Evolutionary conservation across 202 grass and related monocot species (phyloP).

Genomic region (Zoysia matrella): DNA sequence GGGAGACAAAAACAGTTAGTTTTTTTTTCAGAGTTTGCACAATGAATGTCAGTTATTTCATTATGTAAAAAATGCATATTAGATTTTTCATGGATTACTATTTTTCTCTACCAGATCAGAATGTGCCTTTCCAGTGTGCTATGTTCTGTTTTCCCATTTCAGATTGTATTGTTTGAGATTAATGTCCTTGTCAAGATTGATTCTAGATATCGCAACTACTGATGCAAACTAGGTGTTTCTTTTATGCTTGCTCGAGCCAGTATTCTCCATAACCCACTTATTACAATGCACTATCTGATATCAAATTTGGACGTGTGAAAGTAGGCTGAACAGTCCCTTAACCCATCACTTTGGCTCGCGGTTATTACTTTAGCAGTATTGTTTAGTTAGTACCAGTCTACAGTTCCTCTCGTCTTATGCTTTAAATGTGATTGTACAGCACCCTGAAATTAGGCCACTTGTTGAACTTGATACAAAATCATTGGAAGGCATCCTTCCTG

Average conservation of each 20-base stretch:
- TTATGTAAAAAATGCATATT: not conserved
- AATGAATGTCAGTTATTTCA: not conserved
- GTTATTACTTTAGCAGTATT: not conserved
- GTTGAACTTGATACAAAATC: conserved; percentile 50
- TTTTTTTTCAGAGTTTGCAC: not conserved
- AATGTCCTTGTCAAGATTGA: not conserved
- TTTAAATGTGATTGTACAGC: conserved; percentile 49
- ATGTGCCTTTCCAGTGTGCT: not conserved
- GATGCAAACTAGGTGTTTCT: not conserved
- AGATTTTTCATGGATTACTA: not conserved
- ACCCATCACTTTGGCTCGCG: not conserved
- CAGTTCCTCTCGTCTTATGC: not conserved
- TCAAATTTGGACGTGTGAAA: not conserved
- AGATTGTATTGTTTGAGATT: not conserved
- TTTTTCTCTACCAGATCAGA: not conserved
- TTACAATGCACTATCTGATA: not conserved
- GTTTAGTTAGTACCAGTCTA: not conserved
- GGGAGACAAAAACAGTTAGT: not conserved
- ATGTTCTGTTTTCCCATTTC: not conserved
- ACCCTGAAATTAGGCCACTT: conserved; percentile 66
- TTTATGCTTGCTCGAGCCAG: not conserved
- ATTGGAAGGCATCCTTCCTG: conserved; percentile 54
- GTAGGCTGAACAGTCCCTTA: not conserved
- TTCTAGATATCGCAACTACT: not conserved
- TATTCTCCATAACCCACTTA: not conserved